A percentile compares a stretch with the other conserved stretches of the same genome.
Conservation (phyloP, 164 flowering plant species). For the Vitis labrusca region DNA sequence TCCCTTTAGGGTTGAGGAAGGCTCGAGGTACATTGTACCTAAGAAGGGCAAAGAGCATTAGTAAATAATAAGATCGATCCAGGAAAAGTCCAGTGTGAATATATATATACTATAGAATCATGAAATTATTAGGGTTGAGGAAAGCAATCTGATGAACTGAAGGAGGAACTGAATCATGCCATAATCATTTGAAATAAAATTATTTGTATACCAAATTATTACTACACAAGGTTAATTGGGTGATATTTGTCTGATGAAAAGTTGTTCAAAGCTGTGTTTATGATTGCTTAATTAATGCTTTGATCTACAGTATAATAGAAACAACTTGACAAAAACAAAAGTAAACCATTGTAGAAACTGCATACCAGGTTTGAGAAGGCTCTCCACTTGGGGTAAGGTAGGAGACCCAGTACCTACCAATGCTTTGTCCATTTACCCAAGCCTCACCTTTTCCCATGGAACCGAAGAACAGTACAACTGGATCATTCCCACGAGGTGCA, state of each 20-base stretch:
- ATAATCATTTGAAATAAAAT: too few species aligned
- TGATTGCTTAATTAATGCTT: not conserved
- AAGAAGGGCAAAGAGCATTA: not conserved
- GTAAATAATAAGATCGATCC: not conserved
- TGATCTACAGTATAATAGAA: not conserved
- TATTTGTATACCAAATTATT: too few species aligned
- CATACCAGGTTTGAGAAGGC: slow-evolving; percentile 28
- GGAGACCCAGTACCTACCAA: slow-evolving; percentile 42
- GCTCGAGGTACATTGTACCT: slow-evolving; percentile 38
- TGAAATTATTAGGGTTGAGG: not conserved
- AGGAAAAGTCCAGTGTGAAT: not conserved
- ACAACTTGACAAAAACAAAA: not conserved
- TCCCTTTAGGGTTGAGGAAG: slow-evolving; percentile 20
- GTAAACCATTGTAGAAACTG: not conserved
- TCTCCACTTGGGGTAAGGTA: slow-evolving; percentile 14
- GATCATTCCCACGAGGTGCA: slow-evolving; percentile 31
- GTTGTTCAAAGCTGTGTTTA: too few species aligned
- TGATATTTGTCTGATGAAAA: too few species aligned
- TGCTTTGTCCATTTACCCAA: slow-evolving; percentile 44
- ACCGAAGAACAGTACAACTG: slow-evolving; percentile 25
- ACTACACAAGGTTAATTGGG: too few species aligned
- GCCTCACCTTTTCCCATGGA: slow-evolving; percentile 40
- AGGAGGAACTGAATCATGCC: too few species aligned
- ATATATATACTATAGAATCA: not conserved
- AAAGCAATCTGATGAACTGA: too few species aligned